phyloP scores from a whole-genome alignment of 768 basidiomycete species.

The Boletus subparvulus region DNA sequence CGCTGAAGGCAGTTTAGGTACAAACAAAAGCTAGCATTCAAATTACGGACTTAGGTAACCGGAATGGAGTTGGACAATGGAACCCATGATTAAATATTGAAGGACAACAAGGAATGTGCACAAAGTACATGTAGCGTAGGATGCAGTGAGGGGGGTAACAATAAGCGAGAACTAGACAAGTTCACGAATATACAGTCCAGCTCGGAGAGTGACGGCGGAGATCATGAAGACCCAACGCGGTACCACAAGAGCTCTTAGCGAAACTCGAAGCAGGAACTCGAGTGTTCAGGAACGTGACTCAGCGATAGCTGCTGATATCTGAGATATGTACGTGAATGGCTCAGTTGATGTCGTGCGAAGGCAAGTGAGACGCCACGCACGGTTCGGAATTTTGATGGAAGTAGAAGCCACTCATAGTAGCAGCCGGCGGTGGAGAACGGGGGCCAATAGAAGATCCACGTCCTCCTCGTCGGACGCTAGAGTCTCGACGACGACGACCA shows the following conservation, averaged over 20 bases:
- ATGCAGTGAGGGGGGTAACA: conserved; percentile 21
- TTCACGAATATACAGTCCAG: conserved; percentile 16
- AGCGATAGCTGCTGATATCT: conserved; percentile 91
- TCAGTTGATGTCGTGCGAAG: conserved; percentile 4
- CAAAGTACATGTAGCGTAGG: conserved; percentile 20
- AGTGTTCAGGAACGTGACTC: conserved; percentile 70
- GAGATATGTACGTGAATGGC: conserved; percentile 8
- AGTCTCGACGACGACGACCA: conserved; percentile 41
- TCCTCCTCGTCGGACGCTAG: conserved; percentile 44
- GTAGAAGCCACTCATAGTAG: conserved; percentile 88
- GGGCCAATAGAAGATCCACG: conserved; percentile 52
- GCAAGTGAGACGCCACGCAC: conserved; percentile 49
- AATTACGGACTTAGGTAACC: background rate
- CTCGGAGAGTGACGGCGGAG: background rate
- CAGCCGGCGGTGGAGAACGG: conserved; percentile 48
- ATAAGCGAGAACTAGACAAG: conserved; percentile 12
- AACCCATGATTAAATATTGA: background rate
- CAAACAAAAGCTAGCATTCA: background rate
- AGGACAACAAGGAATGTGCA: conserved; percentile 11
- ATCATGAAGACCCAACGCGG: conserved; percentile 4
- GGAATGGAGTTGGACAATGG: background rate
- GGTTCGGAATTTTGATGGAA: conserved; percentile 92
- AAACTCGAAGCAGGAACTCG: conserved; percentile 83
- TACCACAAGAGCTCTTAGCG: conserved; percentile 46
- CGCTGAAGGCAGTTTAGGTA: too few relatives aligned